Base-by-base conservation (phyloP, 2,329 filamentous ascomycete species). In the Colletotrichum graminicola region DNA sequence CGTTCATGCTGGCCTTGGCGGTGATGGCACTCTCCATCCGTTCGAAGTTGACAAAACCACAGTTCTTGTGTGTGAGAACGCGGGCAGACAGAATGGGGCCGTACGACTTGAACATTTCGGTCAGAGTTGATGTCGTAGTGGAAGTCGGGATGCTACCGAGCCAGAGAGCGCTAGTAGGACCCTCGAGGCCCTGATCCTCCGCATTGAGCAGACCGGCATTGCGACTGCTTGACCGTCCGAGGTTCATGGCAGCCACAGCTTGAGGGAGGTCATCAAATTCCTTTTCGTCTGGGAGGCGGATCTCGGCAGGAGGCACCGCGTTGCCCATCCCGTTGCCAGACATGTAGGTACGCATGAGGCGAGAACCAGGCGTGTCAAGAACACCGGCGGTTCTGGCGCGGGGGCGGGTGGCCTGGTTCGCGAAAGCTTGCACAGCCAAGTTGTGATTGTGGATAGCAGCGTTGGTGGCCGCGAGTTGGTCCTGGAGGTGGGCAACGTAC, bases 21-120 rank as follows among this genome's bases (percentile, higher is more conserved):
- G 94, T 91, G 49, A 98, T 91, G 67, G 96, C 96, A 79, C 94
- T 97, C 75, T 98, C 95, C 39, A 96, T 84, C 71, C 90, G 92
- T 82, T 98, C 94, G 78, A 97, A 99, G 82, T 99, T 99, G 79
- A 99, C 95, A 76, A 99, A 99, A 3, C 95, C 96, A 79, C 96
- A 99, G 82, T 97, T 98, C 87, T 99, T 99, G 85, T 99, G 94
- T 0, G 96, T 98, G 73, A 99, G 86, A 5, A 99, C 96, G 74
- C 96, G 90, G 36, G 94, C 95, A 4, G 95, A 98, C 75, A 96
- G 88, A 74, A 99, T 97, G 3, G 92, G 89, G 12, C 96, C 96
- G 75, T 96, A 97, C n/a, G 91, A 89, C 80, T 94, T 93, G 84
- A 99, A 99, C 84, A 98, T 97, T 75, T 97, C 94, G 68, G 94